A percentile compares a stretch with the other conserved stretches of the same genome.
phyloP scores from a whole-genome alignment of 352 stramenopile species.

The Nothophytophthora sp. region DNA sequence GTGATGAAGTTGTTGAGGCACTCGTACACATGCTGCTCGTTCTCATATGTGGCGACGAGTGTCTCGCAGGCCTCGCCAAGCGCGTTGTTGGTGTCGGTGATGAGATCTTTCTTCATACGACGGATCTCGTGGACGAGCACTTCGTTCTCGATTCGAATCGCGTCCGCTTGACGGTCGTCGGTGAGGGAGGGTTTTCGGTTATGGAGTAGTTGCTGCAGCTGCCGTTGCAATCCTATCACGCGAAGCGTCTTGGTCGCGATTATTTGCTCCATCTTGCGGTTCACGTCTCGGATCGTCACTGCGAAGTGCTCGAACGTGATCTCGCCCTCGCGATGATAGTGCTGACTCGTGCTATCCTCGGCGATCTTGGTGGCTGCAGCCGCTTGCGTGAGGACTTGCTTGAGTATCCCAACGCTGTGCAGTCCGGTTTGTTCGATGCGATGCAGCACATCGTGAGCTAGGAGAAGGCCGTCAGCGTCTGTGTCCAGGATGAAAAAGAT shows the following conservation, averaged over 20 bases:
- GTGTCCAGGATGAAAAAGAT: constrained; percentile 73
- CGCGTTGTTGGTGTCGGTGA: constrained; percentile 44
- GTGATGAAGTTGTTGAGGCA: constrained; percentile 64
- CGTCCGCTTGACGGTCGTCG: constrained; percentile 15
- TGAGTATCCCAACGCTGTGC: constrained; percentile 44
- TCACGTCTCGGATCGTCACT: constrained; percentile 56
- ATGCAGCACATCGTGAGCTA: constrained; percentile 45
- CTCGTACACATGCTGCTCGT: constrained; percentile 75
- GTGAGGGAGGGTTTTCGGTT: constrained; percentile 2
- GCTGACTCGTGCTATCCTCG: constrained; percentile 6
- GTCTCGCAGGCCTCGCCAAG: constrained; percentile 59
- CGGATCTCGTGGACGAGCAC: constrained; percentile 52
- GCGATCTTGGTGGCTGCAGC: constrained; percentile 41
- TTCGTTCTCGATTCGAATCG: constrained; percentile 55
- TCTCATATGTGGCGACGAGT: constrained; percentile 68
- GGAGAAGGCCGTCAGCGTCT: constrained; percentile 55
- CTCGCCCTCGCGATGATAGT: constrained; percentile 41
- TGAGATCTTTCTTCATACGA: constrained; percentile 50
- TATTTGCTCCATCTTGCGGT: constrained; percentile 60
- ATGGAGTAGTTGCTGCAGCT: constrained; percentile 26
- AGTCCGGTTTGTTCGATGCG: constrained; percentile 55
- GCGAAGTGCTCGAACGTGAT: constrained; percentile 74
- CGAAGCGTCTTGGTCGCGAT: constrained; percentile 65
- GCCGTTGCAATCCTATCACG: constrained; percentile 38
- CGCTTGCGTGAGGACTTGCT: constrained; percentile 46